phyloP scores from a whole-genome alignment of 495 filamentous ascomycete genomes.

The Aspergillus baeticus region DNA sequence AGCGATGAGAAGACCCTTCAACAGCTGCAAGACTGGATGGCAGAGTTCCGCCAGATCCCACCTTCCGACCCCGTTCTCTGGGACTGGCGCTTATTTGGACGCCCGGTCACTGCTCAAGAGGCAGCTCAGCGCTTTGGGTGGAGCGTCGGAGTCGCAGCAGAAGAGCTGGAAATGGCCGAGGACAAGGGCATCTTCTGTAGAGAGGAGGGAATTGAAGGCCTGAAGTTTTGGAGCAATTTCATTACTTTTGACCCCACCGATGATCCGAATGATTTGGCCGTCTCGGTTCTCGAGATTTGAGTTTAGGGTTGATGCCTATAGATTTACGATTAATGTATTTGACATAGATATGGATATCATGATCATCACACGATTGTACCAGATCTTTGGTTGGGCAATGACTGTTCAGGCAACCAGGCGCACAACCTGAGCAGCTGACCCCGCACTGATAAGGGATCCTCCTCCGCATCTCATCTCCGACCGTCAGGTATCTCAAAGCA shows the following conservation, averaged over 20 bases:
- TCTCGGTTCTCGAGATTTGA: constrained; percentile 16
- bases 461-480: not conserved
- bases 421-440: not conserved
- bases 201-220: constrained; percentile 79
- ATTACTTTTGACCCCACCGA: constrained; percentile 23
- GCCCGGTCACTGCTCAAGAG: constrained; percentile 86
- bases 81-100: constrained; percentile 76
- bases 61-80: constrained; percentile 63
- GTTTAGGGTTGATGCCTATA: constrained; percentile 2
- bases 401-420: not conserved
- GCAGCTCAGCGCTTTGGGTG: constrained; percentile 89
- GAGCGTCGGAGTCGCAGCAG: constrained; percentile 96
- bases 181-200: constrained; percentile 79
- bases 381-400: not conserved
- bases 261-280: constrained; percentile 6
- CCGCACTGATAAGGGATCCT: not conserved
- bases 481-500: not conserved
- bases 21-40: constrained; percentile 73
- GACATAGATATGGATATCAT: not conserved
- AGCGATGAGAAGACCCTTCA: constrained; percentile 88
- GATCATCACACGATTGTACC: not conserved
- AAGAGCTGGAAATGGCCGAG: constrained; percentile 96
- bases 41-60: constrained; percentile 64
- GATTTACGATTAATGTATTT: not conserved
- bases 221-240: constrained; percentile 80